These are phyloP conservation scores for Malus hybrid DNA, from an alignment of 331 rosid genomes.

Conservation along the genomic window DNA sequence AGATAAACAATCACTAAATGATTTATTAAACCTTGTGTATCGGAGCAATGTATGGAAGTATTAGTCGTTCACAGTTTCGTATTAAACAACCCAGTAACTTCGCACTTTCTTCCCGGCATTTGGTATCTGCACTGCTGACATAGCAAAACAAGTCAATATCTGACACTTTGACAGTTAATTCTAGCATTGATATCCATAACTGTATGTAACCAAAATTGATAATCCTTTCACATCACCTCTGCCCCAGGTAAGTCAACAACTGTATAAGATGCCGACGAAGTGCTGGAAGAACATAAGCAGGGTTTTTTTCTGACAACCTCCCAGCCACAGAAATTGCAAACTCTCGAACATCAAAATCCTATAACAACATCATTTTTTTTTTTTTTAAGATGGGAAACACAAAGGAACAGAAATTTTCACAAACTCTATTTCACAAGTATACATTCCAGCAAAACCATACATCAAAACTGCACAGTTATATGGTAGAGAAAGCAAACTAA, in stretches of 20 bases:
- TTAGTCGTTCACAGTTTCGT: conserved; percentile 86
- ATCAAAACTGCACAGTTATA: not conserved
- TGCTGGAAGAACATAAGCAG: conserved; percentile 98
- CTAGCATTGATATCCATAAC: not conserved
- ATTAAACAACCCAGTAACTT: conserved; percentile 93
- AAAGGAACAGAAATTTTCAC: not conserved
- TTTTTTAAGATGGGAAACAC: not conserved
- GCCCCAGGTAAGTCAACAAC: conserved; percentile 79
- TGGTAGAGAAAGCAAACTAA: not conserved
- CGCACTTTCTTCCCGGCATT: conserved; percentile 99
- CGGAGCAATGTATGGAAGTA: conserved; percentile 94
- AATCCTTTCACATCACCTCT: conserved; percentile 55
- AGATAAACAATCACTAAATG: not conserved
- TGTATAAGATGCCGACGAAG: conserved; percentile 99
- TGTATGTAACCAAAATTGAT: not conserved
- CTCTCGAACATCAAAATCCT: conserved; percentile 98
- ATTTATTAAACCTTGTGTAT: conserved; percentile 68
- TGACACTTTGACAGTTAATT: conserved; percentile 4
- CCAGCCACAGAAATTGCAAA: conserved; percentile 92
- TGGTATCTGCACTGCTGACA: conserved; percentile 97
- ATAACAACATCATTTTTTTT: not conserved
- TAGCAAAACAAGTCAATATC: conserved; percentile 24
- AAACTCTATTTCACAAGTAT: not conserved
- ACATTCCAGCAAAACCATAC: not conserved
- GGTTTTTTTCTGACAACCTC: conserved; percentile 92